Percentiles rank a stretch among this genome's conserved stretches.
Evolutionary conservation across 768 basidiomycete genomes (phyloP).

Genomic region (Cystofilobasidium ferigula): DNA sequence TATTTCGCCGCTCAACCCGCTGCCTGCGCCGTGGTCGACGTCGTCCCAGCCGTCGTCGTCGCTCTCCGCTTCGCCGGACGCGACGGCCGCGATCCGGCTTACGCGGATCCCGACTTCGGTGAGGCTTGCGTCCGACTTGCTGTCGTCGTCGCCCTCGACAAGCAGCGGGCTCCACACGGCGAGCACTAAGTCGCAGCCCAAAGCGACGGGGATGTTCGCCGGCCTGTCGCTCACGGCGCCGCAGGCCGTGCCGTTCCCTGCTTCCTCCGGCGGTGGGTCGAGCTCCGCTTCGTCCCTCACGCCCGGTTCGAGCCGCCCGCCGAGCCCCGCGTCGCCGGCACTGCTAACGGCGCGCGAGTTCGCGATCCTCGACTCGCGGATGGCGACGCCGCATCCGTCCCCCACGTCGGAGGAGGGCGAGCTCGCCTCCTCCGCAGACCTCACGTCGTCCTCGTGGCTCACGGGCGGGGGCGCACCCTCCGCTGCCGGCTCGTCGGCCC

Average conservation of each 20-base stretch:
- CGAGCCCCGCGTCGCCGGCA: neutral
- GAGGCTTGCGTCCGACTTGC: conserved; percentile 40
- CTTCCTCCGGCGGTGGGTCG: too few species aligned
- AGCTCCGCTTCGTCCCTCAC: neutral
- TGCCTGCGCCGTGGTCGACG: conserved; percentile 20
- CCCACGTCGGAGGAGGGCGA: neutral
- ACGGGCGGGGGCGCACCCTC: too few species aligned
- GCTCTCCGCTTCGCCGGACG: neutral
- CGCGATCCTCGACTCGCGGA: conserved; percentile 1
- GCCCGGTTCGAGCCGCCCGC: neutral
- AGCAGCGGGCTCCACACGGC: neutral
- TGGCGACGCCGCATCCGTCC: conserved; percentile 4
- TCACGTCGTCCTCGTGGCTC: conserved; percentile 8
- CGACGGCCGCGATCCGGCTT: conserved; percentile 35
- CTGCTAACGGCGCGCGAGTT: neutral
- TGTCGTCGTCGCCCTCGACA: conserved; percentile 23
- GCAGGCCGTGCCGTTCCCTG: neutral
- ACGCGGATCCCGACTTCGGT: conserved; percentile 42
- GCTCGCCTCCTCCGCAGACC: conserved; percentile 5
- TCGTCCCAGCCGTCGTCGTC: conserved; percentile 11
- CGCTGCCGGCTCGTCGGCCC: neutral
- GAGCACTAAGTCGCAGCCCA: neutral
- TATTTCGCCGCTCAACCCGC: conserved; percentile 25
- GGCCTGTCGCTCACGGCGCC: neutral
- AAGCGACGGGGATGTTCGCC: conserved; percentile 17